phyloP scores from a whole-genome alignment of 164 flowering plant species.

The Annona squamosa region DNA sequence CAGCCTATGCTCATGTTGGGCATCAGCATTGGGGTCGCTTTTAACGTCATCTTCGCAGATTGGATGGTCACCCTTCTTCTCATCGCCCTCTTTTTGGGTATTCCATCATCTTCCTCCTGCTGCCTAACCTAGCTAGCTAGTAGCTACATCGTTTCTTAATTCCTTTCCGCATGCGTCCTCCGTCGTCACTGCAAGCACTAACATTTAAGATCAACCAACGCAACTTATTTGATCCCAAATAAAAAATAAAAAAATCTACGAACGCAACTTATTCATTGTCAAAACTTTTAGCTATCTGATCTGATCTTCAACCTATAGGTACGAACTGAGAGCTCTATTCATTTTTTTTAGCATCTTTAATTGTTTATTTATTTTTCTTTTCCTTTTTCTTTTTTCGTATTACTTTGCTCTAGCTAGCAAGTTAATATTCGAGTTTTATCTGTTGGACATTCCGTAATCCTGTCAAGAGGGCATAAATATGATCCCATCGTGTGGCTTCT shows the following conservation, averaged over 20 bases:
- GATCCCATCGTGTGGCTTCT: too few species aligned
- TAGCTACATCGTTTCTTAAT: too few species aligned
- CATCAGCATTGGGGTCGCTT: slow-evolving; percentile 53
- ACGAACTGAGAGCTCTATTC: too few species aligned
- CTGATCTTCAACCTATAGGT: too few species aligned
- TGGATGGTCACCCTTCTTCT: slow-evolving; percentile 65
- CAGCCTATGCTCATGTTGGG: slow-evolving; percentile 70
- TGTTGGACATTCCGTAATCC: too few species aligned
- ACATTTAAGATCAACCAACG: neutral
- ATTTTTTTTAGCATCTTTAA: too few species aligned
- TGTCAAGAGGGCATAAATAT: too few species aligned
- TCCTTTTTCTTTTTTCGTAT: too few species aligned
- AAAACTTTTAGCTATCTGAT: neutral
- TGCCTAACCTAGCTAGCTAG: neutral
- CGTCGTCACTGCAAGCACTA: neutral
- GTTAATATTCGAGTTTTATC: too few species aligned
- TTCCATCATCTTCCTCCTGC: neutral
- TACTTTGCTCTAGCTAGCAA: too few species aligned
- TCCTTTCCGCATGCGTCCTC: neutral
- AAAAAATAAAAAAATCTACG: neutral
- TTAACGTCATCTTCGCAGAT: slow-evolving; percentile 52
- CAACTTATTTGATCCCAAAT: neutral
- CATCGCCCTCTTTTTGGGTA: slow-evolving; percentile 49
- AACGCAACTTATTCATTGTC: neutral
- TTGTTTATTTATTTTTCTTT: too few species aligned